Conservation (phyloP, 2,329 filamentous ascomycete genomes). For the Monosporascus sp. region DNA sequence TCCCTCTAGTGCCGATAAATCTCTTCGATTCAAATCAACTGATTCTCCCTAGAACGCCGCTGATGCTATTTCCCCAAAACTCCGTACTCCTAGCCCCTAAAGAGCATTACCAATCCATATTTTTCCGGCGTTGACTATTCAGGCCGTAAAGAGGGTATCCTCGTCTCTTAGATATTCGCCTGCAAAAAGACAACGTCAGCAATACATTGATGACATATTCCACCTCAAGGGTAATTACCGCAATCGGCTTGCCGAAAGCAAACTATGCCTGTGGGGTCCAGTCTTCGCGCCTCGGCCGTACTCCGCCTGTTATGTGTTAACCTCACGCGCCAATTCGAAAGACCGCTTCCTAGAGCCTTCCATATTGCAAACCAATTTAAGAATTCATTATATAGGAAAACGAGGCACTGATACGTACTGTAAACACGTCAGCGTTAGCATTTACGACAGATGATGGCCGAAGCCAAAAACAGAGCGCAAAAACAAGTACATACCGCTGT, state of each 20-base stretch:
- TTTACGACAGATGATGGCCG: no score
- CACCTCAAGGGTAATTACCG: slow-evolving; percentile 28
- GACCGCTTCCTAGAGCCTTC: no score
- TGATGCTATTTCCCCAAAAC: no score
- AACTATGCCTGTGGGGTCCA: slow-evolving; percentile 87
- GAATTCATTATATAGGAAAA: neutral
- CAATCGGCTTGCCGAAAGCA: slow-evolving; percentile 90
- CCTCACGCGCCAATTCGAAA: neutral
- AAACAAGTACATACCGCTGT: slow-evolving; percentile 48
- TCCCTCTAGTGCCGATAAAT: no score
- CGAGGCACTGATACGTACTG: neutral
- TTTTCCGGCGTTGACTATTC: slow-evolving; percentile 5
- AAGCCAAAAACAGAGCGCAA: slow-evolving; percentile 3
- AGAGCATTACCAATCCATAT: no score
- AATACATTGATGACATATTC: no score
- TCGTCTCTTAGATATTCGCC: slow-evolving; percentile 87
- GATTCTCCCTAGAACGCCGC: slow-evolving; percentile 11
- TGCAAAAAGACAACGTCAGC: neutral
- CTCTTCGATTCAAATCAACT: neutral
- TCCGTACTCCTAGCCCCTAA: no score
- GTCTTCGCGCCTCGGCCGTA: slow-evolving; percentile 72
- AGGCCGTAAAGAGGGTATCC: slow-evolving; percentile 58
- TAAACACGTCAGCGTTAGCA: slow-evolving; percentile 1
- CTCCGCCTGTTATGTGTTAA: slow-evolving; percentile 43
- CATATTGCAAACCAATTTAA: no score